Percentiles rank a stretch among this genome's conserved stretches.
These are phyloP conservation scores for Excoecaria agallocha DNA, from an alignment of 345 rosid species.

Conservation along the genomic window DNA sequence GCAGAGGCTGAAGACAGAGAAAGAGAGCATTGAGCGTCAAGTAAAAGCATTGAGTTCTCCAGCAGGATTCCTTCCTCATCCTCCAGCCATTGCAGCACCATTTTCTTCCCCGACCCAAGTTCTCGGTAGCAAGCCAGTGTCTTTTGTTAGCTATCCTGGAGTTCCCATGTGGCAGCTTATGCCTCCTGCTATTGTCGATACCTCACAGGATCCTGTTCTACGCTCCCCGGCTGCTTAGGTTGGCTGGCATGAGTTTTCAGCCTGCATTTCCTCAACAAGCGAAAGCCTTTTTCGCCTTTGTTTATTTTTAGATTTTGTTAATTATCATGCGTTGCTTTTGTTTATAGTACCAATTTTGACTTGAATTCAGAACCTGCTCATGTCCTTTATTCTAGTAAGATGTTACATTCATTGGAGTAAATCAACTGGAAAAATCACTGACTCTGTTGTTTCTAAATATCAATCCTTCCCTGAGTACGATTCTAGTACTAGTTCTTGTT, in stretches of 20 bases:
- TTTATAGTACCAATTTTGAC: background rate
- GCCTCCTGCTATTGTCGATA: conserved; percentile 29
- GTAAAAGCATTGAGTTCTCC: conserved; percentile 13
- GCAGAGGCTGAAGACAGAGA: conserved; percentile 30
- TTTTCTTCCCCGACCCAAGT: conserved; percentile 25
- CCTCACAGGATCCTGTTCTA: conserved; percentile 22
- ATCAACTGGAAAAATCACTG: background rate
- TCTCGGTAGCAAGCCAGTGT: conserved; percentile 21
- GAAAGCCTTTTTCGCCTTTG: conserved; percentile 2
- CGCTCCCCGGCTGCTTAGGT: conserved; percentile 27
- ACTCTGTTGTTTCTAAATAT: background rate
- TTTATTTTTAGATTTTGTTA: background rate
- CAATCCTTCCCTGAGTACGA: background rate
- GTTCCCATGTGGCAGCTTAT: conserved; percentile 30
- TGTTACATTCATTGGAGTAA: background rate
- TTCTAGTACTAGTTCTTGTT: background rate
- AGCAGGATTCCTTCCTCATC: conserved; percentile 12
- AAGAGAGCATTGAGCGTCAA: conserved; percentile 24
- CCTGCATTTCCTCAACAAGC: background rate
- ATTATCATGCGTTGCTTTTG: background rate
- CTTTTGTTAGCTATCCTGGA: conserved; percentile 31
- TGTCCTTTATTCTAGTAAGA: background rate
- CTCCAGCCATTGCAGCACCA: conserved; percentile 12
- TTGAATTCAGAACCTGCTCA: background rate
- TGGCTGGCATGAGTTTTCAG: conserved; percentile 5